Evolutionary conservation across 805 yeast species (phyloP), one percentile per base, ranked within the genome.

Genomic region (Zygosaccharomyces pseudorouxii): DNA sequence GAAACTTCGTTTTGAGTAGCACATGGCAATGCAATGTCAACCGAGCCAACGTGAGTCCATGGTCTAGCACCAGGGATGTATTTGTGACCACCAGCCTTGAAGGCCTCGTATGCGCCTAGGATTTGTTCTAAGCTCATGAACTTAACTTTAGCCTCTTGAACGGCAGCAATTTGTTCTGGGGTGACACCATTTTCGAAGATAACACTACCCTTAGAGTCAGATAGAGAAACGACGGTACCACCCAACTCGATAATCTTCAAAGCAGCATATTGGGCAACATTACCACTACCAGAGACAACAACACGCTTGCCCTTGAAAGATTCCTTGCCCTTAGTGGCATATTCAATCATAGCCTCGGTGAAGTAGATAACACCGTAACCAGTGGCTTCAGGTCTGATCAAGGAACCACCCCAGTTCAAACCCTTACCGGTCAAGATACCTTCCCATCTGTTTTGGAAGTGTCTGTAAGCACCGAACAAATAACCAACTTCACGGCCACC

Each of bases 391-490:
- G 98, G 97, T 76, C 99, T 86, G 75, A 92, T 90, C 71, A 92
- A 79, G 64, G 98, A 92, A 66, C 98, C 99, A 80, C 99, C 99
- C 97, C 97, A 93, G 70, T 85, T 76, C 67, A 90, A 79, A 67
- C 97, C 97, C 79, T 92, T 92, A 74, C 99, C 99, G 69, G 99
- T 92, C 63, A 92, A 79, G 46, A 92, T 95, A 80, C 98, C 98
- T 71, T 92, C 92, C 84, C 89, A 92, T 68, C 82, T 78, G 84
- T 92, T 92, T 74, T 80, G 84, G 82, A 79, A 78, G 64, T 79
- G 77, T 81, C 89, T 89, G 89, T 87, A 92, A 60, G 97, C 97
- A 75, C 99, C 99, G 63, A 89, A 93, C 70, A 92, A 76, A 86
- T 71, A 92, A 62, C 97, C 96, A 57, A 89, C 79, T 76, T 89